Percentiles rank a stretch among this genome's conserved stretches.
phyloP scores from a whole-genome alignment of 371 early-diverging fungal genomes.

The Rhizopus stolonifer region DNA sequence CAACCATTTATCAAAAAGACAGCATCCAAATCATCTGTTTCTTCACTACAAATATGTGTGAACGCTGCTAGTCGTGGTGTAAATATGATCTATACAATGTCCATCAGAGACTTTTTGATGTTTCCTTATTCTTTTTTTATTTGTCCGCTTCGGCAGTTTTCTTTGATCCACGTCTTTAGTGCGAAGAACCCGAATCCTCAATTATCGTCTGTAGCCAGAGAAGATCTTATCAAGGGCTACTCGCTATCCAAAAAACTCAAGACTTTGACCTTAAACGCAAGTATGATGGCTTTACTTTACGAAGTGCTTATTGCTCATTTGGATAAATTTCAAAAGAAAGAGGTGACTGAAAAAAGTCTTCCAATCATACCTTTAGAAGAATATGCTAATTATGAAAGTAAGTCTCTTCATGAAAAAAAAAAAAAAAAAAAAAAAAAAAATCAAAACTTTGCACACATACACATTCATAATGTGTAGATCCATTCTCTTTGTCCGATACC shows the following conservation, averaged over 20 bases:
- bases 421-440: no score
- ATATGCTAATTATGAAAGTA: no score
- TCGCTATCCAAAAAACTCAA: constrained; percentile 23
- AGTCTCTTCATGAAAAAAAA: no score
- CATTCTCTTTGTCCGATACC: no score
- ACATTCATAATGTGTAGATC: no score
- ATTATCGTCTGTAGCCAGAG: constrained; percentile 25
- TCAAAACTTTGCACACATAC: no score
- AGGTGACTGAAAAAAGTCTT: neutral
- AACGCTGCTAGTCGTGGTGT: constrained; percentile 43
- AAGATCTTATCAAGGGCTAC: constrained; percentile 25
- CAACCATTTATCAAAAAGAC: constrained; percentile 36
- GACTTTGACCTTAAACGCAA: constrained; percentile 27
- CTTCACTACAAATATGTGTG: constrained; percentile 37
- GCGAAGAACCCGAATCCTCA: constrained; percentile 32
- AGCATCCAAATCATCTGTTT: constrained; percentile 19
- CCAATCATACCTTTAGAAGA: no score
- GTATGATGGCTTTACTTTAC: neutral
- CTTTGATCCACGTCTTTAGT: constrained; percentile 41
- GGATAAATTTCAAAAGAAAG: constrained; percentile 6
- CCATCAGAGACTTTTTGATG: constrained; percentile 32
- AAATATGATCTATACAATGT: constrained; percentile 27
- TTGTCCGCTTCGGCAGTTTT: constrained; percentile 41
- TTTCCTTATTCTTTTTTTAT: constrained; percentile 37
- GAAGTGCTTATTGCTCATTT: constrained; percentile 7